Evolutionary conservation across 2,329 filamentous ascomycete genomes (phyloP), one percentile per base, ranked within the genome.

Genomic region (Pseudogymnoascus pannorum): DNA sequence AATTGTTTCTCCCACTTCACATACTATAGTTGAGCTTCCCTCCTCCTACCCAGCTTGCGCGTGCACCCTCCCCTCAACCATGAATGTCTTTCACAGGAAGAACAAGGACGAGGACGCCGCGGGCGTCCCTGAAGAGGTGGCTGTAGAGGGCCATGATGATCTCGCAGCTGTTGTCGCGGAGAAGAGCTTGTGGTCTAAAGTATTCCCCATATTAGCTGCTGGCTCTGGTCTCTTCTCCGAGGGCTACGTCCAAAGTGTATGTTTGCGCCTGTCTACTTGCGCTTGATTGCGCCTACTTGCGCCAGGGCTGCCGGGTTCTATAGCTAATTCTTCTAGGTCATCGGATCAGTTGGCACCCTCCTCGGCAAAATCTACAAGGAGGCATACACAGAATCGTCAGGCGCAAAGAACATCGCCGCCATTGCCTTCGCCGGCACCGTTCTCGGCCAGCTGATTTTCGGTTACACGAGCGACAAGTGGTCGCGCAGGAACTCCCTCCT

Each of bases 161-260:
- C 44, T 51, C 24, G 44, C 44, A 6, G 44, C 2, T 24, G 22
- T 51, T 29, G 44, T 51, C 1, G 8, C 44, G 24, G 44, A 51
- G 44, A 51, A 51, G 24, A 29, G 14, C 22, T 9, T 9, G 24
- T 51, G 44, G 44, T 4, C 29, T 9, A 51, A 51, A 24, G 7
- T 51, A 9, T 51, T 68, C 81, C 91, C 92, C 12, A 88, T 91
- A 1, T 87, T 96, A 67, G 92, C 92, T 44, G 96, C 91, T 70
- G 92, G 92, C 66, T 89, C 92, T 59, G 92, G 92, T 69, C 80
- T 96, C 1, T 96, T 96, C 75, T 92, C 88, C 22, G 92, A 96
- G 73, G 92, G 92, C 14, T 96, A 96, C 73, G 84, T 96, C 71
- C 95, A 96, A 75, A 91, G 90, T 70, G 89, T 91, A 76, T 68